Evolutionary conservation across 2,329 filamentous ascomycete genomes (phyloP), one percentile per base, ranked within the genome.

Genomic region (Alternaria viburni): DNA sequence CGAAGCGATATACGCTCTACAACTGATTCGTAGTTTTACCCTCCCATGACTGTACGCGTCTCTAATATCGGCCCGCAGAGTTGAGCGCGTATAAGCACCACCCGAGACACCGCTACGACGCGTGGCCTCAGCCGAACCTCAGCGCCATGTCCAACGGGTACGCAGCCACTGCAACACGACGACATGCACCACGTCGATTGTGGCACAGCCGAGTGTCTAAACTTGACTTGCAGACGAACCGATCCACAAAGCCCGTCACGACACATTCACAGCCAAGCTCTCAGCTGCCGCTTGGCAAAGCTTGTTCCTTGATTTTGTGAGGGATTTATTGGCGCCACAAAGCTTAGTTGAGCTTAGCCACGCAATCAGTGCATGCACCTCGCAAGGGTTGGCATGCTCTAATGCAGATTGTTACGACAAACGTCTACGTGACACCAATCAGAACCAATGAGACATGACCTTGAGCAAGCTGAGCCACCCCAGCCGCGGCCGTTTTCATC

Each of bases 241-340:
- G 50, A 61, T 15, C 41, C 46, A 49, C 36, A 49, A 11, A 50
- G n/a, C 19, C 54, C 21, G 25, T 11, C 19, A 17, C 9, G 28
- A 47, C 6, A n/a, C 63, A 57, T 69, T 70, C 68, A 72, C 68
- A 21, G 72, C 73, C 72, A 77, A 78, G 74, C 49, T 28, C 17
- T 60, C 2, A 30, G 12, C 13, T 28, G 59, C 62, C 55, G 68
- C 74, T 78, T 76, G 68, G 59, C 62, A 55, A 72, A 63, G 75
- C 74, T 77, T 78, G 64, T 68, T 56, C 65, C 54, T 57, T 61
- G 13, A 41, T 54, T 61, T 60, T 59, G 30, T 74, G 73, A 56
- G 74, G 70, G 57, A 74, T 73, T 72, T 75, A 69, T 45, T 17
- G 19, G 25, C 57, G 64, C 68, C 62, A 69, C 62, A 67, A 75